Evolutionary conservation across 352 stramenopile genomes (phyloP).

Genomic region (Phytophthora macrochlamydospora): DNA sequence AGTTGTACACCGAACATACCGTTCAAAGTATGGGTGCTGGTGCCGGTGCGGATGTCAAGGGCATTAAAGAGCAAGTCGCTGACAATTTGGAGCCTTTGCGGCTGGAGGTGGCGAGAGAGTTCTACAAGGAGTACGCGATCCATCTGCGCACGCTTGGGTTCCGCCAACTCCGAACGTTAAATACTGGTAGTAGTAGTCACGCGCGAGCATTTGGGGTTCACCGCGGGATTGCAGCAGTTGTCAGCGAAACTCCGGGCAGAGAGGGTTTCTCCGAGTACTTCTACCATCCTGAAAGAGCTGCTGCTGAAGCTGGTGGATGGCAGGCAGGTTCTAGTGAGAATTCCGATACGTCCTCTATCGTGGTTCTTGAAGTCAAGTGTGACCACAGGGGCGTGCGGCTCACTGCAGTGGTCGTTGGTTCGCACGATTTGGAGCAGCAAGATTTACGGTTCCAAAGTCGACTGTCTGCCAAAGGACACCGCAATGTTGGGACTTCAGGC

Average conservation of each 20-base stretch:
- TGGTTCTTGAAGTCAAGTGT: slow-evolving; percentile 77
- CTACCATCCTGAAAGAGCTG: slow-evolving; percentile 52
- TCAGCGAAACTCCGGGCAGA: slow-evolving; percentile 37
- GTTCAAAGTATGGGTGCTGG: slow-evolving; percentile 70
- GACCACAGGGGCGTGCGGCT: slow-evolving; percentile 74
- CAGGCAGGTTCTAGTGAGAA: slow-evolving; percentile 15
- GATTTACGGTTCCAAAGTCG: slow-evolving; percentile 61
- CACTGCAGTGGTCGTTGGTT: slow-evolving; percentile 61
- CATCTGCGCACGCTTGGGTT: slow-evolving; percentile 76
- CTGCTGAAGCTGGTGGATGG: slow-evolving; percentile 29
- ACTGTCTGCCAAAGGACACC: slow-evolving; percentile 21
- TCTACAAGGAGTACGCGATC: slow-evolving; percentile 69
- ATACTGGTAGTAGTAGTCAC: slow-evolving; percentile 20
- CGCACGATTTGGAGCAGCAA: slow-evolving; percentile 69
- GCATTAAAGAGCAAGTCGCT: slow-evolving; percentile 79
- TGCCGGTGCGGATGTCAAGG: slow-evolving; percentile 57
- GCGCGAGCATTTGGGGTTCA: slow-evolving; percentile 26
- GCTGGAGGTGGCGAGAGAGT: slow-evolving; percentile 73
- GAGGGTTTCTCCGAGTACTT: slow-evolving; percentile 79
- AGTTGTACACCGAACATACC: slow-evolving; percentile 80
- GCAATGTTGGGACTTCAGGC: slow-evolving; percentile 27
- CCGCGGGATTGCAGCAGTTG: slow-evolving; percentile 9
- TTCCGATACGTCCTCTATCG: slow-evolving; percentile 30
- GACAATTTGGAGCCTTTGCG: slow-evolving; percentile 70
- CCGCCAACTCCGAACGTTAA: slow-evolving; percentile 51